These are phyloP conservation scores for Eimeria maxima DNA, from an alignment of 169 alveolate genomes.

Conservation along the genomic window DNA sequence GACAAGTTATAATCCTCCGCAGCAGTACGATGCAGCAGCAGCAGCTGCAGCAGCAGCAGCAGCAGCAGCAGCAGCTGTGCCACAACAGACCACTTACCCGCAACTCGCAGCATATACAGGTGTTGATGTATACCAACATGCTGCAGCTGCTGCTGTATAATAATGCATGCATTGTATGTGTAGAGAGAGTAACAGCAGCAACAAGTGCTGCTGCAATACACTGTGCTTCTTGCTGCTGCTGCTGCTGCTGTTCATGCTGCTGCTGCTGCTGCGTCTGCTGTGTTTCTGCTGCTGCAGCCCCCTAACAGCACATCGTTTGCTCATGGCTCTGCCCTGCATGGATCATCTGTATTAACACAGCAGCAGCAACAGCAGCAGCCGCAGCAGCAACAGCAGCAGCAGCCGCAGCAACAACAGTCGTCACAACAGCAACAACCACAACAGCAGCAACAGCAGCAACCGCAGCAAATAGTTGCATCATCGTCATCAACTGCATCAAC, in stretches of 20 bases:
- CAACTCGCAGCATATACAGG: slow-evolving; percentile 39
- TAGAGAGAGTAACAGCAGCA: background rate
- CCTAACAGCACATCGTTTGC: slow-evolving; percentile 31
- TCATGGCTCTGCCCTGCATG: slow-evolving; percentile 38
- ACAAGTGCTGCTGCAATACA: background rate
- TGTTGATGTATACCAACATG: slow-evolving; percentile 7
- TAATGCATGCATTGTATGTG: background rate
- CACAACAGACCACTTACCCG: slow-evolving; percentile 17
- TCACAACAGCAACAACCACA: background rate
- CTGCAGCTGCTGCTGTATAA: too few species aligned
- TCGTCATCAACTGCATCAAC: too few species aligned
- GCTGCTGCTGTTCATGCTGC: background rate
- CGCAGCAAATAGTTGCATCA: too few species aligned
- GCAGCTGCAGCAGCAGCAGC: slow-evolving; percentile 4
- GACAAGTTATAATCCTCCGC: slow-evolving; percentile 41
- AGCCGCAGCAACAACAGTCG: too few species aligned
- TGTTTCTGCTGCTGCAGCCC: slow-evolving; percentile 35
- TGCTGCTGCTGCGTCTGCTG: background rate
- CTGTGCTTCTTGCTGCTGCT: background rate
- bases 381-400: background rate
- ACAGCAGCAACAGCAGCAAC: too few species aligned
- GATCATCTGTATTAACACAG: slow-evolving; percentile 28
- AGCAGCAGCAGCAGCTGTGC: too few species aligned
- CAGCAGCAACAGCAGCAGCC: slow-evolving; percentile 1
- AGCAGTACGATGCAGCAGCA: slow-evolving; percentile 18